Percentiles rank a stretch among this genome's conserved stretches.
phyloP scores from a whole-genome alignment of 1,139 yeast species.

The Blastobotrys apis region DNA sequence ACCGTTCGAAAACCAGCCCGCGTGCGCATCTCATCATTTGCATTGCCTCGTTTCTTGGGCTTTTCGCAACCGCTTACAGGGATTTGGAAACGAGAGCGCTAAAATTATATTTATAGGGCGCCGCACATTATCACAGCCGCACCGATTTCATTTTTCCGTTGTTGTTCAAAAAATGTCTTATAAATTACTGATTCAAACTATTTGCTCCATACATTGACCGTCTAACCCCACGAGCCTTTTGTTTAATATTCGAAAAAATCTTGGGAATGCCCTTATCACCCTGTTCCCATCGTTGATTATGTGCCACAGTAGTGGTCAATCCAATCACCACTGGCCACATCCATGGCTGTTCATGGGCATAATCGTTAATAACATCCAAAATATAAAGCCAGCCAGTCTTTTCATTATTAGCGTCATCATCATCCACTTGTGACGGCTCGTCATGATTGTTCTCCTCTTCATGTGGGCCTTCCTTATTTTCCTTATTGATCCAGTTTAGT shows the following conservation, averaged over 20 bases:
- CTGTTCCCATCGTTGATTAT: slow-evolving; percentile 17
- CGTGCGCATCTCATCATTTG: too few relatives aligned
- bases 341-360: slow-evolving; percentile 13
- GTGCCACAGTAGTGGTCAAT: slow-evolving; percentile 20
- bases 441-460: slow-evolving; percentile 8
- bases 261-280: slow-evolving; percentile 13
- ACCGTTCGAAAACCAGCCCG: too few relatives aligned
- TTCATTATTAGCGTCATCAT: slow-evolving; percentile 25
- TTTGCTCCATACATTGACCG: slow-evolving; percentile 7
- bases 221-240: slow-evolving; percentile 6
- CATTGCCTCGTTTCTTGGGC: too few relatives aligned
- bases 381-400: slow-evolving; percentile 28
- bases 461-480: not conserved
- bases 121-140: too few relatives aligned
- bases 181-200: too few relatives aligned
- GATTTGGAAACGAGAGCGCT: too few relatives aligned
- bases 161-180: too few relatives aligned
- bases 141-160: too few relatives aligned
- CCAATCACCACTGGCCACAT: slow-evolving; percentile 23
- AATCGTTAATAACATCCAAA: slow-evolving; percentile 16
- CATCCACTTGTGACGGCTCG: slow-evolving; percentile 13
- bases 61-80: too few relatives aligned
- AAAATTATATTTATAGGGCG: too few relatives aligned
- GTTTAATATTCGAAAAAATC: slow-evolving; percentile 11
- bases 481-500: slow-evolving; percentile 9